Percentiles rank a stretch among this genome's conserved stretches.
These are phyloP conservation scores for Lepidium africanum DNA, from an alignment of 345 rosid species.

Conservation along the genomic window DNA sequence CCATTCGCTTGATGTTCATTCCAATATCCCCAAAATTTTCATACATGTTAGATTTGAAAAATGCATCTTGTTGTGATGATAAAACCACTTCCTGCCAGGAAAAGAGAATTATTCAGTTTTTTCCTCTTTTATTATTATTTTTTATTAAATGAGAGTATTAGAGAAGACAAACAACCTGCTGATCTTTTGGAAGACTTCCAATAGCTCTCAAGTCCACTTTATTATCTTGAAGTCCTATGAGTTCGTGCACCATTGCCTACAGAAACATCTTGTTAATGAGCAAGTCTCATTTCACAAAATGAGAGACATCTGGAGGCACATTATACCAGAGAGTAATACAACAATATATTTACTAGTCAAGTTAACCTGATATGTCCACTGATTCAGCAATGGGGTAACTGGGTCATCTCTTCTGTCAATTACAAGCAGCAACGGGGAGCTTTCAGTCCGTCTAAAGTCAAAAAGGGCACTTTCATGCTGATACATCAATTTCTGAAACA, in stretches of 20 bases:
- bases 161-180: conserved; percentile 49
- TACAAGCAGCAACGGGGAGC: conserved; percentile 74
- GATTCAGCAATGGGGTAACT: conserved; percentile 88
- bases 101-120: not conserved
- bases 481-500: conserved; percentile 87
- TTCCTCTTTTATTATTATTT: too few species aligned
- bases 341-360: conserved; percentile 1
- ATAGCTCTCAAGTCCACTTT: conserved; percentile 78
- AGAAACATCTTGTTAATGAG: conserved; percentile 21
- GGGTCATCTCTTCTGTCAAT: conserved; percentile 97
- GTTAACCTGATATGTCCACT: conserved; percentile 95
- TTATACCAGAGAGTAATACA: conserved; percentile 1
- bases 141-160: not conserved
- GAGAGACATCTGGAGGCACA: conserved; percentile 8
- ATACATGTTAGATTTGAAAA: conserved; percentile 83
- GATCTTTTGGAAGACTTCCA: conserved; percentile 68
- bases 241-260: conserved; percentile 97
- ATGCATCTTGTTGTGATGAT: conserved; percentile 89
- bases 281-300: conserved; percentile 6
- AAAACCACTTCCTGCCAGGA: conserved; percentile 77
- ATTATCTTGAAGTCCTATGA: conserved; percentile 86
- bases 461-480: conserved; percentile 96
- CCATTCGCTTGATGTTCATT: conserved; percentile 94
- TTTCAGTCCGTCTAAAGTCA: conserved; percentile 89
- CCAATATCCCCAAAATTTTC: conserved; percentile 99